Evolutionary conservation across 352 stramenopile species (phyloP).

Genomic region (Phytophthora hibernalis): DNA sequence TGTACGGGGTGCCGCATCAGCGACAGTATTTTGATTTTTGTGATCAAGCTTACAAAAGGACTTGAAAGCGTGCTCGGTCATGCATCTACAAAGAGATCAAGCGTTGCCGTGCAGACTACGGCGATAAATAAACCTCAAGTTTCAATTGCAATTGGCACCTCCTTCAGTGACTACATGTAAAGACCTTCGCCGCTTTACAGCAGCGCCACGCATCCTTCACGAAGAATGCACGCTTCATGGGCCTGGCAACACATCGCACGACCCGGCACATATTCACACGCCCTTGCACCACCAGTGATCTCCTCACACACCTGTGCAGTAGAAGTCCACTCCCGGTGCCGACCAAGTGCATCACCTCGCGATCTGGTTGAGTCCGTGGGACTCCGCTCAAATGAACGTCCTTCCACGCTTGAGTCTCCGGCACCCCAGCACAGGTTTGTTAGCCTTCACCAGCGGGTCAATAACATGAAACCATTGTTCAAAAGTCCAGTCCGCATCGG

Average conservation of each 20-base stretch:
- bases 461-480: constrained; percentile 72
- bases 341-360: constrained; percentile 63
- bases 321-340: constrained; percentile 38
- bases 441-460: constrained; percentile 53
- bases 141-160: too few species aligned
- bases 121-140: too few species aligned
- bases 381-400: constrained; percentile 49
- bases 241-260: constrained; percentile 78
- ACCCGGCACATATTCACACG: constrained; percentile 70
- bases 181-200: constrained; percentile 20
- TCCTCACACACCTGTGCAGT: constrained; percentile 48
- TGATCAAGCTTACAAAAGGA: too few species aligned
- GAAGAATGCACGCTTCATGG: constrained; percentile 76
- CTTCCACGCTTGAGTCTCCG: constrained; percentile 58
- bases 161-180: neutral
- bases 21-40: too few species aligned
- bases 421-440: constrained; percentile 38
- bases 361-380: constrained; percentile 52
- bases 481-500: constrained; percentile 70
- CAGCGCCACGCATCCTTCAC: constrained; percentile 53
- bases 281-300: constrained; percentile 45
- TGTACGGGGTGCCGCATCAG: too few species aligned
- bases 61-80: too few species aligned
- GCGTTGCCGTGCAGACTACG: too few species aligned
- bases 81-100: too few species aligned